These are phyloP conservation scores for Dispira parvispora DNA, from an alignment of 192 early-diverging fungal species.

Conservation along the genomic window DNA sequence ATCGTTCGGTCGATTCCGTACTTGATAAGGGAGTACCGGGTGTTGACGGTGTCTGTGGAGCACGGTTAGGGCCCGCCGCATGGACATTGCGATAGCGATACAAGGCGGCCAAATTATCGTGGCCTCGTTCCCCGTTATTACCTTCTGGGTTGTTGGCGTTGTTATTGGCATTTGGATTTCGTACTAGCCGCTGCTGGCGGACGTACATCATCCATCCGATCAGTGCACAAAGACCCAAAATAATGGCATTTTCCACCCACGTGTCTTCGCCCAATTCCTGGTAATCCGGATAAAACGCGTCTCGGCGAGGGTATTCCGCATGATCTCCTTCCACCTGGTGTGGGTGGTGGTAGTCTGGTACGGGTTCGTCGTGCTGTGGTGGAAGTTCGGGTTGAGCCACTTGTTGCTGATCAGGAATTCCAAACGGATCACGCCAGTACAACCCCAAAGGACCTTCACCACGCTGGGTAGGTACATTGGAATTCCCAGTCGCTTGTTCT, in stretches of 20 bases:
- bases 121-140: no score
- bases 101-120: no score
- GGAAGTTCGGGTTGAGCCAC: background rate
- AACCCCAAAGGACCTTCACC: background rate
- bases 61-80: no score
- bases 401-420: background rate
- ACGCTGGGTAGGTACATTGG: background rate
- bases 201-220: conserved; percentile 41
- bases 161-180: conserved; percentile 9
- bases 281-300: conserved; percentile 4
- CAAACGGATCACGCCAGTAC: background rate
- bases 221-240: conserved; percentile 29
- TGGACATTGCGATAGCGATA: no score
- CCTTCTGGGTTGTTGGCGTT: background rate
- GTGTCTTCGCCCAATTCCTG: conserved; percentile 28
- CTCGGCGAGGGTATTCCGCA: conserved; percentile 7
- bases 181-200: conserved; percentile 32
- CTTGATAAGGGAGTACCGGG: no score
- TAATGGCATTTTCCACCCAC: conserved; percentile 32
- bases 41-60: no score
- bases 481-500: conserved; percentile 7
- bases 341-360: conserved; percentile 7
- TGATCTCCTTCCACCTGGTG: conserved; percentile 17
- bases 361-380: conserved; percentile 7
- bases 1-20: no score